Percentiles rank a stretch among this genome's conserved stretches.
These are phyloP conservation scores for Penicillium sp. DNA, from an alignment of 2,329 filamentous ascomycete genomes.

Conservation along the genomic window DNA sequence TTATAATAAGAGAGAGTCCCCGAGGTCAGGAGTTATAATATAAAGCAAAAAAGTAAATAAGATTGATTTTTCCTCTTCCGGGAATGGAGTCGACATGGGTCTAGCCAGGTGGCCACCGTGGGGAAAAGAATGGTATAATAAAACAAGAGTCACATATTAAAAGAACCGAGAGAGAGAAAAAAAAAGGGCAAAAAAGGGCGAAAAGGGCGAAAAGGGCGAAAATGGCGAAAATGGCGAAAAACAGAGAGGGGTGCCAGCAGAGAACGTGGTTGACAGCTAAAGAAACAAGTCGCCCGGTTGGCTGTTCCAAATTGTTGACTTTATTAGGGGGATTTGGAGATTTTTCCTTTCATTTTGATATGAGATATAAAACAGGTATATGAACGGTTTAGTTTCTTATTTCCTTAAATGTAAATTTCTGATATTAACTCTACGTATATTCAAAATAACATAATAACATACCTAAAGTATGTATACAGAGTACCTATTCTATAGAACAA, in stretches of 20 bases:
- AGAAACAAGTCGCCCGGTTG: neutral
- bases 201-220: neutral
- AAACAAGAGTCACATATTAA: neutral
- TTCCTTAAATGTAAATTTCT: too few relatives aligned
- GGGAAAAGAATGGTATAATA: slow-evolving; percentile 9
- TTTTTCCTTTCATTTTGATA: neutral
- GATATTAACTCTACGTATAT: neutral
- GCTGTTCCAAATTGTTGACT: slow-evolving; percentile 2
- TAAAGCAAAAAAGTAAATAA: slow-evolving; percentile 4
- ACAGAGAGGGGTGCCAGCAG: slow-evolving; percentile 5
- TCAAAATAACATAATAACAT: neutral
- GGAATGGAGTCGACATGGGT: slow-evolving; percentile 14
- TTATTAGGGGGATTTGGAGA: neutral
- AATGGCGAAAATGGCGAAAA: neutral
- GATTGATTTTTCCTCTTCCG: slow-evolving; percentile 1
- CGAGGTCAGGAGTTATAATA: neutral
- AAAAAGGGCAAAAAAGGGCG: neutral
- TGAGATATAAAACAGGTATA: neutral
- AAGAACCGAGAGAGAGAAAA: neutral
- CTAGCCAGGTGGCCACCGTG: slow-evolving; percentile 9
- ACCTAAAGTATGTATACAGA: neutral
- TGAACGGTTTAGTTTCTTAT: neutral
- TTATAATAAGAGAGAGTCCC: slow-evolving; percentile 14
- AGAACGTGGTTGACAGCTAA: slow-evolving; percentile 13
- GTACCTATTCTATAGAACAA: neutral